phyloP scores from a whole-genome alignment of 139 green algal species.

The Chlamydomonas asymmetrica region DNA sequence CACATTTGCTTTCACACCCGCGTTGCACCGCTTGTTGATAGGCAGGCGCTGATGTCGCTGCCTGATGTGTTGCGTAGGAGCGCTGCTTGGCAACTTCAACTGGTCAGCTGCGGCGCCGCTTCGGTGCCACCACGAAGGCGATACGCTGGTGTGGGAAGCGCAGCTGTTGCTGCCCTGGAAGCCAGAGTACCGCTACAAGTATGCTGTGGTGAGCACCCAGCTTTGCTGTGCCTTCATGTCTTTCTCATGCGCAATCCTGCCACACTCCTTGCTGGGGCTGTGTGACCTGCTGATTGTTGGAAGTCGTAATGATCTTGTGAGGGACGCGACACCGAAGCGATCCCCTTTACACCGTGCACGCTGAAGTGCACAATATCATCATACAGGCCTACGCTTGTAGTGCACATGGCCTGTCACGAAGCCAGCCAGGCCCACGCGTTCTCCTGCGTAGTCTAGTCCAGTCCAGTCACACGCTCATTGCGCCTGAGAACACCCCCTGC shows the following conservation, averaged over 20 bases:
- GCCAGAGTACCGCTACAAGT: constrained; percentile 59
- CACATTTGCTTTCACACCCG: background rate
- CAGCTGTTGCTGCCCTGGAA: constrained; percentile 53
- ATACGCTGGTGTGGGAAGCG: constrained; percentile 71
- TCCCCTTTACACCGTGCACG: background rate
- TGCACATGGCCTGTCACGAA: too few species aligned
- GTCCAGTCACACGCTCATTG: too few species aligned
- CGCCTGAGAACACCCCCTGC: too few species aligned
- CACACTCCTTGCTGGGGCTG: background rate
- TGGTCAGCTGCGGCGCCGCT: constrained; percentile 33
- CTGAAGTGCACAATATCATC: constrained; percentile 12
- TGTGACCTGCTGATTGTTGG: background rate
- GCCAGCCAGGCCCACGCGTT: too few species aligned
- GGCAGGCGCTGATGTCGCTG: too few species aligned
- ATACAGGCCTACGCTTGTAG: too few species aligned
- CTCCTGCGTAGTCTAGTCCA: too few species aligned
- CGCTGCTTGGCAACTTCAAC: constrained; percentile 46
- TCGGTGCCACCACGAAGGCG: constrained; percentile 60
- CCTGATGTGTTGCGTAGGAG: too few species aligned
- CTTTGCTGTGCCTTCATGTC: background rate
- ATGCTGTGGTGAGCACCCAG: constrained; percentile 44
- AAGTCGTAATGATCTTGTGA: background rate
- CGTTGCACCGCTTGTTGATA: background rate
- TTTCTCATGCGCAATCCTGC: background rate
- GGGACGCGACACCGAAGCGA: background rate